Evolutionary conservation across 1,139 yeast genomes (phyloP).

Genomic region (Lodderomyces jiufengensis): DNA sequence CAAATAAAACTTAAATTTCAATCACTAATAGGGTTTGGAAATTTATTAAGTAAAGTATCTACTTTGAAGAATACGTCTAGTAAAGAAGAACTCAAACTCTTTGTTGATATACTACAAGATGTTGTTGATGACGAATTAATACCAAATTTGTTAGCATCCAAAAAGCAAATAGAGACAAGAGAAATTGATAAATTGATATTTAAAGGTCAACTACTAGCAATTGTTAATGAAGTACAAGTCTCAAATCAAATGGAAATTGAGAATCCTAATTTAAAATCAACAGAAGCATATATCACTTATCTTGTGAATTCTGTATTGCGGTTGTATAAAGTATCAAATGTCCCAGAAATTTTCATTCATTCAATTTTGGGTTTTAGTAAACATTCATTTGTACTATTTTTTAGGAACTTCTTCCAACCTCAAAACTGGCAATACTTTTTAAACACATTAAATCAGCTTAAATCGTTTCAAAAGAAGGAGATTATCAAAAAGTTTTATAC

Average conservation of each 20-base stretch:
- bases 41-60: slow-evolving; percentile 21
- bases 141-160: slow-evolving; percentile 10
- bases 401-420: slow-evolving; percentile 22
- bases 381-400: slow-evolving; percentile 17
- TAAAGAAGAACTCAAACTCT: slow-evolving; percentile 7
- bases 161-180: slow-evolving; percentile 17
- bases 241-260: slow-evolving; percentile 10
- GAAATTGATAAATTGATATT: slow-evolving; percentile 39
- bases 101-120: slow-evolving; percentile 13
- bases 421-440: slow-evolving; percentile 21
- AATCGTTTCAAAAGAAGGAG: slow-evolving; percentile 25
- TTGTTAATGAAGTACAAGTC: slow-evolving; percentile 22
- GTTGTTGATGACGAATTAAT: slow-evolving; percentile 21
- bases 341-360: slow-evolving; percentile 18
- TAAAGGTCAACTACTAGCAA: slow-evolving; percentile 29
- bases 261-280: slow-evolving; percentile 16
- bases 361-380: slow-evolving; percentile 26
- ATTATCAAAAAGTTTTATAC: slow-evolving; percentile 13
- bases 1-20: slow-evolving; percentile 17
- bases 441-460: slow-evolving; percentile 19
- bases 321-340: background rate
- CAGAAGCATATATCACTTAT: slow-evolving; percentile 22
- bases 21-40: slow-evolving; percentile 29
- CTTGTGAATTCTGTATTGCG: slow-evolving; percentile 17
- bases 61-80: slow-evolving; percentile 1